A percentile compares a stretch with the other conserved stretches of the same genome.
These are phyloP conservation scores for Angomonas deanei DNA, from an alignment of 208 protist genomes.

Conservation along the genomic window DNA sequence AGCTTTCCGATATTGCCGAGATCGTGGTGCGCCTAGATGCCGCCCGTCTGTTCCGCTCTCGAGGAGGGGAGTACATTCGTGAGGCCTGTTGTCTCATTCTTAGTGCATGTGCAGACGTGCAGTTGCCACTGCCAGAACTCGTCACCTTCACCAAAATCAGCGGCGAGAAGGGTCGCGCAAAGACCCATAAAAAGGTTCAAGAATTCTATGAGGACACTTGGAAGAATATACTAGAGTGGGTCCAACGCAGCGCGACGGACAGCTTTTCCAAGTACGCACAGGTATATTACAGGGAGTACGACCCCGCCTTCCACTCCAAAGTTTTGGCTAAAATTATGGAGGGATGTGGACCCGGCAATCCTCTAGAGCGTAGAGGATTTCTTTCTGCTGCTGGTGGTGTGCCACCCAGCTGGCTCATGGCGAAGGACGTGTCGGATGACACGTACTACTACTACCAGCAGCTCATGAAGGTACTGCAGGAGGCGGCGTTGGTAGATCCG, in stretches of 20 bases:
- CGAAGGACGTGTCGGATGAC: neutral
- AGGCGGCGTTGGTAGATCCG: conserved; percentile 13
- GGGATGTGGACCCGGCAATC: conserved; percentile 17
- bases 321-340: conserved; percentile 58
- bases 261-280: conserved; percentile 57
- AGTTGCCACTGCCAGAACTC: conserved; percentile 59
- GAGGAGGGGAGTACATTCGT: conserved; percentile 92
- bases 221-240: conserved; percentile 84
- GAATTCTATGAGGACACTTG: conserved; percentile 86
- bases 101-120: conserved; percentile 46
- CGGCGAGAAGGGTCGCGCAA: conserved; percentile 39
- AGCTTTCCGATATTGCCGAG: conserved; percentile 22
- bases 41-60: conserved; percentile 90
- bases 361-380: conserved; percentile 78
- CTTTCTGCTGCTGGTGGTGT: conserved; percentile 80
- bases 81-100: conserved; percentile 89
- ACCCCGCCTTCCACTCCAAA: conserved; percentile 71
- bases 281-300: conserved; percentile 60
- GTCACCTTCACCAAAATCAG: conserved; percentile 50
- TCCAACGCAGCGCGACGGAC: conserved; percentile 59
- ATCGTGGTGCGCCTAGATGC: conserved; percentile 84
- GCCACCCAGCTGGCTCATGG: conserved; percentile 39
- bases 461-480: conserved; percentile 15
- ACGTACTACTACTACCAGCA: conserved; percentile 2
- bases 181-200: conserved; percentile 63